phyloP scores from a whole-genome alignment of 1,139 yeast species.

The Protomyces lactucae-debilis region DNA sequence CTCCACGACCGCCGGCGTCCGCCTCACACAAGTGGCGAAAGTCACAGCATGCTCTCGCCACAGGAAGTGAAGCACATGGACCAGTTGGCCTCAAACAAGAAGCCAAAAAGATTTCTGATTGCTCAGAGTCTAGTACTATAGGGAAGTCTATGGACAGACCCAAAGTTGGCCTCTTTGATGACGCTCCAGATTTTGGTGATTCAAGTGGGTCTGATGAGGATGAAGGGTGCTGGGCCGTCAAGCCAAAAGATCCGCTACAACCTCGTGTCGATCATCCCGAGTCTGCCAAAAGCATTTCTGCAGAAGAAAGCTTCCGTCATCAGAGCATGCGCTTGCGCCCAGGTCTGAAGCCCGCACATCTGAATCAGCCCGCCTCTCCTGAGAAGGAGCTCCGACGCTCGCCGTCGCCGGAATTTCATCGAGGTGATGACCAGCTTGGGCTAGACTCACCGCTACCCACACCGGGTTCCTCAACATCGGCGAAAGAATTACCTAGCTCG shows the following conservation, averaged over 20 bases:
- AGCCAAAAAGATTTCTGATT: too few species aligned
- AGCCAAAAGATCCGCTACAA: constrained; percentile 36
- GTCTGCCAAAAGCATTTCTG: neutral
- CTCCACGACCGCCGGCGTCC: constrained; percentile 22
- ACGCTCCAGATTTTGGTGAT: constrained; percentile 48
- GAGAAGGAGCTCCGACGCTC: neutral
- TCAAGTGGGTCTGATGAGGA: constrained; percentile 41
- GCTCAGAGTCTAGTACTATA: too few species aligned
- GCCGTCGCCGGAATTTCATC: constrained; percentile 13
- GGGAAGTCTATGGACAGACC: constrained; percentile 35
- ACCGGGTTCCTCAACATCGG: neutral
- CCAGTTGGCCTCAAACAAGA: too few species aligned
- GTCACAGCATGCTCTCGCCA: too few species aligned
- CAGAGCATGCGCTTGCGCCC: constrained; percentile 15
- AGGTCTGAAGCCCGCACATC: neutral
- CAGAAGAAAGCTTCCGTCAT: neutral
- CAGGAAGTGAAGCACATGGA: too few species aligned
- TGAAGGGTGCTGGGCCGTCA: constrained; percentile 62
- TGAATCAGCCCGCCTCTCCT: too few species aligned
- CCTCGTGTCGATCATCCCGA: constrained; percentile 16
- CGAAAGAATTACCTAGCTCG: neutral
- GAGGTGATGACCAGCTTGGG: constrained; percentile 9
- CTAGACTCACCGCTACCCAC: constrained; percentile 1
- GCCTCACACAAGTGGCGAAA: constrained; percentile 47
- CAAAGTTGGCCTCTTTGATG: constrained; percentile 64